Base-by-base conservation (phyloP, 345 rosid species). In the Gossypium arboreum region DNA sequence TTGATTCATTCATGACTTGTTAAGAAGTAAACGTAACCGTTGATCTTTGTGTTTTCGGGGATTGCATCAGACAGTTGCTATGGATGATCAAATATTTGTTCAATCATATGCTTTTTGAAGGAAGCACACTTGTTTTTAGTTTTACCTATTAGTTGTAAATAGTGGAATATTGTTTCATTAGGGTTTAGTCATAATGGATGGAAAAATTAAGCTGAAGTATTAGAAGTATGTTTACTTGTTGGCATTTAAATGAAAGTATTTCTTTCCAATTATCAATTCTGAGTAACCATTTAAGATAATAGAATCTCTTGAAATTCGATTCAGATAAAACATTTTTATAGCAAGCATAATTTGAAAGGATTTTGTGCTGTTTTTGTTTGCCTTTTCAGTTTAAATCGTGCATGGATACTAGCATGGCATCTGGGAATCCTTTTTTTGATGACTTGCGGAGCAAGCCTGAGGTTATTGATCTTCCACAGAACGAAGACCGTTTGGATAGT, bases 391-490 rank as follows among this genome's bases (percentile, higher is more conserved):
- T 9, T 59, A 77, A 81, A 45, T 24, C 25, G 71, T 54, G 25
- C 44, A 3, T 64, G 5, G 48, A n/a, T 51, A 17, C 72, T 47
- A 73, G 61, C 74, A 88, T 89, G 97, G 85, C 94, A 50, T 83
- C 94, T 66, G 88, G 81, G 65, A 85, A 65, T 77, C 81, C 84
- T 6, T 86, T 83, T 78, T 88, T 83, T 25, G 91, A 89, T 57
- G 97, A 89, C 56, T 25, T 87, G 78, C 85, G 85, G 34, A 82
- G 41, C 82, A 85, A 89, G 72, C 84, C 94, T 8, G 97, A 88
- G 89, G 89, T 88, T 57, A 82, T 89, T 66, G 94, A 88, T 81
- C 91, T 90, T 47, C 91, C 91, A 70, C 85, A 79, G 73, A 75
- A 24, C 75, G 92, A 88, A 79, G 91, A 89, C 70, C 39, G 71